phyloP scores from a whole-genome alignment of 2,329 filamentous ascomycete genomes.

The Aspergillus versicolor region DNA sequence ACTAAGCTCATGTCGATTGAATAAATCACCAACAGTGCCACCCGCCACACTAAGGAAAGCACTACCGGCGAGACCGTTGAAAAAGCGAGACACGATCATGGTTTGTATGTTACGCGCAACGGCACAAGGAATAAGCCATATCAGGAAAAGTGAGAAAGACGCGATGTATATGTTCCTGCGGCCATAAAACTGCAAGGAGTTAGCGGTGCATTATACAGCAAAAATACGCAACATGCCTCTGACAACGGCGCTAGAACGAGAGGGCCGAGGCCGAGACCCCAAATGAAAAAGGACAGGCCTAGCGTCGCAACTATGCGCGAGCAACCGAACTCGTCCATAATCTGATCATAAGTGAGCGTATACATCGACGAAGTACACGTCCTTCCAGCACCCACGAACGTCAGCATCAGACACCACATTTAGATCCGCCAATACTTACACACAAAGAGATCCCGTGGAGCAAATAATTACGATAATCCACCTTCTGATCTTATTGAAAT shows the following conservation, averaged over 20 bases:
- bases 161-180: conserved; percentile 76
- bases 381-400: conserved; percentile 41
- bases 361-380: conserved; percentile 89
- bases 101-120: conserved; percentile 80
- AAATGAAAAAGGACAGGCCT: conserved; percentile 33
- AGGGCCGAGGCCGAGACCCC: conserved; percentile 54
- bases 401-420: conserved; percentile 1
- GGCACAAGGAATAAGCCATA: conserved; percentile 80
- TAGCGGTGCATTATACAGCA: not conserved
- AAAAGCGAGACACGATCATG: conserved; percentile 74
- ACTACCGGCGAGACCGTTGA: conserved; percentile 52
- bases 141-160: conserved; percentile 71
- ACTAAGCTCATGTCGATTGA: conserved; percentile 66
- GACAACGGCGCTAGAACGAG: conserved; percentile 64
- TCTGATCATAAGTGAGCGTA: conserved; percentile 75
- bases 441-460: conserved; percentile 73
- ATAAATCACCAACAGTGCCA: conserved; percentile 81
- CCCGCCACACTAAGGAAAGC: conserved; percentile 70
- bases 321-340: conserved; percentile 71
- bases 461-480: conserved; percentile 78
- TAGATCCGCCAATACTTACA: conserved; percentile 58
- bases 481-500: conserved; percentile 63
- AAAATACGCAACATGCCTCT: conserved; percentile 42
- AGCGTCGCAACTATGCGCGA: conserved; percentile 73
- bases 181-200: conserved; percentile 66